phyloP scores from a whole-genome alignment of 2,329 filamentous ascomycete species.

The Trichoderma afroharzianum region DNA sequence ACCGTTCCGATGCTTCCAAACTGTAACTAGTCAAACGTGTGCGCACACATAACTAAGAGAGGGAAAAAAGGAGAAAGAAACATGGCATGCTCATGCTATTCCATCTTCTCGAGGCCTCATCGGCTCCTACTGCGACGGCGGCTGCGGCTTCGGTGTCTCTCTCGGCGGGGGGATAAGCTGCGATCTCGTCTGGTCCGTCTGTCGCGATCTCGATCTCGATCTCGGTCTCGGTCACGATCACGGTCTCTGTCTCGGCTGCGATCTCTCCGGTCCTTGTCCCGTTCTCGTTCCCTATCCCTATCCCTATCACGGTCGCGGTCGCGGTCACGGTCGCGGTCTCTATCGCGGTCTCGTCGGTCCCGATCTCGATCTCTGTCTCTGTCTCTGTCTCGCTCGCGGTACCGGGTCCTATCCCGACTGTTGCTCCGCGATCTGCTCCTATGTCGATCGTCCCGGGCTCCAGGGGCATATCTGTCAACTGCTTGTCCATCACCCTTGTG shows the following conservation, averaged over 20 bases:
- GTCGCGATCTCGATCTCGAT: slow-evolving; percentile 5
- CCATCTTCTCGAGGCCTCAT: background rate
- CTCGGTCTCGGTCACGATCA: background rate
- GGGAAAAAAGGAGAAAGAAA: background rate
- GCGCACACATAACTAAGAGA: background rate
- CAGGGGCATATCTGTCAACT: slow-evolving; percentile 46
- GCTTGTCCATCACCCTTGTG: slow-evolving; percentile 25
- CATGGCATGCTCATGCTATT: background rate
- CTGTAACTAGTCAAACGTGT: background rate
- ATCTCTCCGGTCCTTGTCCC: slow-evolving; percentile 36
- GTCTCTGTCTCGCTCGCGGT: slow-evolving; percentile 33
- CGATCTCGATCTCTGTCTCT: slow-evolving; percentile 34
- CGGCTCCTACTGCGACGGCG: slow-evolving; percentile 38
- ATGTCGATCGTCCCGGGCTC: slow-evolving; percentile 40
- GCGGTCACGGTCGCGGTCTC: slow-evolving; percentile 28
- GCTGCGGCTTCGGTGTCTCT: slow-evolving; percentile 36
- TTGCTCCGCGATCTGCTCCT: slow-evolving; percentile 36
- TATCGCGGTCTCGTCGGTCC: slow-evolving; percentile 32
- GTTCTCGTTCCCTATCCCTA: slow-evolving; percentile 34
- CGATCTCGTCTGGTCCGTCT: slow-evolving; percentile 27
- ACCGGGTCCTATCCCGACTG: slow-evolving; percentile 35
- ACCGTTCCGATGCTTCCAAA: background rate
- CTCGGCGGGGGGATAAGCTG: slow-evolving; percentile 35
- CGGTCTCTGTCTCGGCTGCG: slow-evolving; percentile 35
- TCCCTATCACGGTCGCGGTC: slow-evolving; percentile 35